Evolutionary conservation across 1,139 yeast genomes (phyloP).

Genomic region (Geotrichum australiense): DNA sequence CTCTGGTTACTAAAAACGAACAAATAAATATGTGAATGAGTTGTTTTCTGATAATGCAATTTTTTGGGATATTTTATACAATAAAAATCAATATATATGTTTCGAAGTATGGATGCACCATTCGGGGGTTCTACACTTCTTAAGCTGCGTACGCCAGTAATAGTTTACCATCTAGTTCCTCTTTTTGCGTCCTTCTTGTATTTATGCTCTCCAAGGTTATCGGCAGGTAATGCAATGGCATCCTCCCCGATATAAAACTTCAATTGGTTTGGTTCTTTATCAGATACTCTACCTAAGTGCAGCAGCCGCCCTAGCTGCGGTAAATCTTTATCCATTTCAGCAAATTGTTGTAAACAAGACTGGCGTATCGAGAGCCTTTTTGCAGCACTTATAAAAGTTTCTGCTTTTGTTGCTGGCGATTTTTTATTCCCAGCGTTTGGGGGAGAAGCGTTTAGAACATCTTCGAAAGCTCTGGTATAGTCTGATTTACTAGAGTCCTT

Average conservation of each 20-base stretch:
- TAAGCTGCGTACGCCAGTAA: too few relatives aligned
- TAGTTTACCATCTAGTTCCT: not conserved
- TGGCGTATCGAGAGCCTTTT: constrained; percentile 14
- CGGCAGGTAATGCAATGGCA: constrained; percentile 14
- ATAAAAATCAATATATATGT: too few relatives aligned
- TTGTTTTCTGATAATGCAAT: too few relatives aligned
- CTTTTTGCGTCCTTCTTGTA: constrained; percentile 11
- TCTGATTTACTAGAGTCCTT: constrained; percentile 17
- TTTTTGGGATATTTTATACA: too few relatives aligned
- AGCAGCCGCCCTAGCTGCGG: constrained; percentile 18
- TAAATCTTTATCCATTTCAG: constrained; percentile 15
- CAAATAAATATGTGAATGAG: too few relatives aligned
- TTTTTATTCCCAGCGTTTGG: constrained; percentile 4
- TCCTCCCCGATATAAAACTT: constrained; percentile 16
- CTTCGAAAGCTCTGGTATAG: constrained; percentile 12
- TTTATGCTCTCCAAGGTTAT: constrained; percentile 15
- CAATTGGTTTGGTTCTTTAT: constrained; percentile 14
- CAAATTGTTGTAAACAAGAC: constrained; percentile 13
- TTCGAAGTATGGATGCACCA: too few relatives aligned
- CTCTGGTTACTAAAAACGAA: too few relatives aligned
- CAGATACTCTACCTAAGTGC: constrained; percentile 15
- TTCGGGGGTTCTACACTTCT: too few relatives aligned
- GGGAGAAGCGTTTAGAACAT: constrained; percentile 2
- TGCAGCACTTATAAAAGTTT: constrained; percentile 15
- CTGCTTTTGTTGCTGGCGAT: constrained; percentile 5